Base-by-base conservation (phyloP, 306 rosid genomes). In the Malus sylvestris region DNA sequence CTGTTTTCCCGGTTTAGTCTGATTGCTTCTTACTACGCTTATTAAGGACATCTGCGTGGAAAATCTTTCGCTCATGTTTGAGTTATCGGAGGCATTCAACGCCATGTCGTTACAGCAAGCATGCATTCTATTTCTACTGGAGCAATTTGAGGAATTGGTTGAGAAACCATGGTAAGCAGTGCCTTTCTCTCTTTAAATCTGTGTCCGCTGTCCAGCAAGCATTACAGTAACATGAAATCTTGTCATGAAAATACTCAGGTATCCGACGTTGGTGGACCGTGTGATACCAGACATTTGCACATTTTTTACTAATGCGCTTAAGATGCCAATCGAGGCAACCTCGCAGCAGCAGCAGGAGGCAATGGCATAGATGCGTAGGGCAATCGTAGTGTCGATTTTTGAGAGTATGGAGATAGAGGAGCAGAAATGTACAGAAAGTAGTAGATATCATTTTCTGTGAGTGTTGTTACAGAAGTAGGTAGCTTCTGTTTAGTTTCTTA, bases 81-180 rank as follows among this genome's bases (percentile, higher is more conserved):
- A 79, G 64, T 53, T 89, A 74, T 86, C 95, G 10, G 91, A 86
- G 55, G 85, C 87, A 51, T 89, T 68, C 62, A 89, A 91, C 79
- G 97, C 93, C 67, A 59, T 68, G 70, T 80, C 95, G 18, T 62
- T 91, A 72, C 81, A 76, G 81, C 78, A 81, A 83, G 79, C 94
- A 40, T 89, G 95, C 72, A 82, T 91, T 38, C 74, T 89, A 19
- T 91, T 89, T 76, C 67, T 88, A 74, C 40, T 91, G 86, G 81
- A 82, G 53, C 85, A 88, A 6, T 89, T 81, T 83, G 88, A 85
- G 75, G 57, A 77, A 25, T 22, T 91, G 76, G 67, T 64, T 19
- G 60, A 67, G 76, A 76, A 85, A 65, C 86, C 93, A 29, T 88
- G 97, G 97, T 91, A 86, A 67, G 84, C 65, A 19, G 35, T 12